Percentiles rank a stretch among this genome's conserved stretches.
Evolutionary conservation across 345 rosid species (phyloP).

Genomic region (Eutrema yunnanense): DNA sequence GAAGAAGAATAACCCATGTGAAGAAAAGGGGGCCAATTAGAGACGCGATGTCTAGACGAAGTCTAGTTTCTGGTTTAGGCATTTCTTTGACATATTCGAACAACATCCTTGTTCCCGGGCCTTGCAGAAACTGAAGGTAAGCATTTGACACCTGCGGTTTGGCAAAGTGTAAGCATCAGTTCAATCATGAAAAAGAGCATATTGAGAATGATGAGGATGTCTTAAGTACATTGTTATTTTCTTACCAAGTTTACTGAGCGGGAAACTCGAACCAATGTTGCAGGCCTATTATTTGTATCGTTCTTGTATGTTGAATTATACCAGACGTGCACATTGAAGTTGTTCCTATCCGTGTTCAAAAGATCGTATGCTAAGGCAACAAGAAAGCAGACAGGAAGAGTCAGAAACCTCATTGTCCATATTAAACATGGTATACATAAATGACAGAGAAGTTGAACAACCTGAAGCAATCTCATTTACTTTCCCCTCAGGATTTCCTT

Average conservation of each 20-base stretch:
- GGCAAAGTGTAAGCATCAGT: conserved; percentile 35
- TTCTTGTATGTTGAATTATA: conserved; percentile 65
- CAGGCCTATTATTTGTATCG: background rate
- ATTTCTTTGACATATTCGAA: conserved; percentile 76
- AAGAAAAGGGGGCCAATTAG: conserved; percentile 86
- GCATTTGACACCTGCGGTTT: conserved; percentile 71
- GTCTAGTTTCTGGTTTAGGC: conserved; percentile 50
- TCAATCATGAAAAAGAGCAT: conserved; percentile 26
- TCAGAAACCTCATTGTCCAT: conserved; percentile 3
- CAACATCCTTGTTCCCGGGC: conserved; percentile 47
- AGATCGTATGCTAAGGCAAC: conserved; percentile 77
- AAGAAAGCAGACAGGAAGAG: conserved; percentile 17
- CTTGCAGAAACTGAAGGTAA: conserved; percentile 56
- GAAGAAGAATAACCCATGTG: conserved; percentile 42
- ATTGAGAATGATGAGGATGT: background rate
- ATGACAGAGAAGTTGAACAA: conserved; percentile 25
- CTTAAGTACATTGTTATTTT: background rate
- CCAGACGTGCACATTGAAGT: conserved; percentile 71
- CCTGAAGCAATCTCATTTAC: conserved; percentile 80
- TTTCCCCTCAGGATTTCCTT: conserved; percentile 56
- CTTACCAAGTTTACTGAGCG: conserved; percentile 84
- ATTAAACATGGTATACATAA: background rate
- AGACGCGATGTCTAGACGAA: conserved; percentile 64
- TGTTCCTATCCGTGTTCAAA: conserved; percentile 50
- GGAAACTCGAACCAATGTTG: conserved; percentile 49